phyloP scores from a whole-genome alignment of 2,329 filamentous ascomycete genomes.

The Aschersonia sp. region DNA sequence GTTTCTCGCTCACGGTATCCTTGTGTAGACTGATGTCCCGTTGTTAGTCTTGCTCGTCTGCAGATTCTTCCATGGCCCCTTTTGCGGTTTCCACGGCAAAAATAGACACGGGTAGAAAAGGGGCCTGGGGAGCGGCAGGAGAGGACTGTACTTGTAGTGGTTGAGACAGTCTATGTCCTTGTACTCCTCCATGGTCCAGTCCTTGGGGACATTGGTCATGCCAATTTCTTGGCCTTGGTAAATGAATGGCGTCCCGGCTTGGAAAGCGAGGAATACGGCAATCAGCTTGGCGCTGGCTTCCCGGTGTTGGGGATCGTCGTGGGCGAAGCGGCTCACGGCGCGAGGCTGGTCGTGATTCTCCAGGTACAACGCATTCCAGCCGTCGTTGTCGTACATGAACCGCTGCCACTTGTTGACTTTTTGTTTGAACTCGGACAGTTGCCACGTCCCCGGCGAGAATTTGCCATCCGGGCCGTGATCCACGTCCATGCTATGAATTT shows the following conservation, averaged over 20 bases:
- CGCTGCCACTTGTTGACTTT: conserved; percentile 43
- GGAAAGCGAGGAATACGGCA: conserved; percentile 38
- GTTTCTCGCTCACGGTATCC: conserved; percentile 21
- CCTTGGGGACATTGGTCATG: conserved; percentile 46
- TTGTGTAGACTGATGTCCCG: conserved; percentile 16
- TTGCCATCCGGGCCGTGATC: conserved; percentile 30
- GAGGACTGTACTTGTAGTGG: conserved; percentile 24
- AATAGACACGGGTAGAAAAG: not conserved
- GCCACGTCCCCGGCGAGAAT: conserved; percentile 26
- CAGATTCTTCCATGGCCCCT: too few species aligned
- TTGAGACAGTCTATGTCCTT: conserved; percentile 49
- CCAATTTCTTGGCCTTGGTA: conserved; percentile 58
- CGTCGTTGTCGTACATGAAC: conserved; percentile 42
- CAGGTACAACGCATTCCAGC: conserved; percentile 51
- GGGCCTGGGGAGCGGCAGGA: not conserved
- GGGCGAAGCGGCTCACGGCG: conserved; percentile 39
- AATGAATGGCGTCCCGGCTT: conserved; percentile 50
- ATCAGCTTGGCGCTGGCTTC: conserved; percentile 42
- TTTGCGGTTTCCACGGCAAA: too few species aligned
- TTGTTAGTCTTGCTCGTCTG: not conserved
- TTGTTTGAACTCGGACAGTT: conserved; percentile 33
- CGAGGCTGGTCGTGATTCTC: conserved; percentile 54
- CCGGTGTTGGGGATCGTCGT: conserved; percentile 33
- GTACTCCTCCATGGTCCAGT: conserved; percentile 51
- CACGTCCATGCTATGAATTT: conserved; percentile 26